These are phyloP conservation scores for Penicillium frequentans DNA, from an alignment of 2,329 filamentous ascomycete genomes.

Conservation along the genomic window DNA sequence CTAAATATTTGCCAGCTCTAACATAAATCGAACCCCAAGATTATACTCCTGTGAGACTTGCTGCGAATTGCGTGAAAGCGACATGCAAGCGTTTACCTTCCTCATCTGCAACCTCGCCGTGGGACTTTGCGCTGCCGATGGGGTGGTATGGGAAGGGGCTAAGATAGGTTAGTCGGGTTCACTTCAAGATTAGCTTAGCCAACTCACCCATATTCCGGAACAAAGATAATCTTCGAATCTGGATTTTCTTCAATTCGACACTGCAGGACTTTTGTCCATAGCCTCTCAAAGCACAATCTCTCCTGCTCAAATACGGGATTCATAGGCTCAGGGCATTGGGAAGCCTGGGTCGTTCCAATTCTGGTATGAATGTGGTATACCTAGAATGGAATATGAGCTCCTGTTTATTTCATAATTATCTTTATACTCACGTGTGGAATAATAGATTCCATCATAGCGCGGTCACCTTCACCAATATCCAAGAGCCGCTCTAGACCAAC, in stretches of 20 bases:
- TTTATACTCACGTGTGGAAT: constrained; percentile 30
- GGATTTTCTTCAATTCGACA: constrained; percentile 1
- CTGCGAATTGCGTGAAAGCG: constrained; percentile 4
- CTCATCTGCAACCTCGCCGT: constrained; percentile 21
- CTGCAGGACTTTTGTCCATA: constrained; percentile 19
- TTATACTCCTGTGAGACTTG: neutral
- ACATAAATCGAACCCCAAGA: too few relatives aligned
- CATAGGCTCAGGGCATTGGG: constrained; percentile 38
- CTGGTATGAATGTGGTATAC: constrained; percentile 38
- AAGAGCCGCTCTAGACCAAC: constrained; percentile 22
- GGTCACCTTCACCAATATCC: constrained; percentile 19
- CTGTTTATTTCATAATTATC: neutral
- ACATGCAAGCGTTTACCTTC: constrained; percentile 17
- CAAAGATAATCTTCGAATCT: constrained; percentile 7
- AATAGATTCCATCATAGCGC: constrained; percentile 19
- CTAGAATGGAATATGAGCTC: constrained; percentile 14
- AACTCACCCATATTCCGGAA: constrained; percentile 18
- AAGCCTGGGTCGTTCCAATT: constrained; percentile 39
- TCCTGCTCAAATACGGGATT: constrained; percentile 31
- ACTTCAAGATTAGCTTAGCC: too few relatives aligned
- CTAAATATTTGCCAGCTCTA: too few relatives aligned
- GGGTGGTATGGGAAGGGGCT: constrained; percentile 27
- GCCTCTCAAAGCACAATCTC: constrained; percentile 32
- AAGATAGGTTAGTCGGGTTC: neutral
- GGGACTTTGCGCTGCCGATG: constrained; percentile 12